Evolutionary conservation across 495 filamentous ascomycete genomes (phyloP), one percentile per base, ranked within the genome.

Genomic region (Trichoderma parareesei): DNA sequence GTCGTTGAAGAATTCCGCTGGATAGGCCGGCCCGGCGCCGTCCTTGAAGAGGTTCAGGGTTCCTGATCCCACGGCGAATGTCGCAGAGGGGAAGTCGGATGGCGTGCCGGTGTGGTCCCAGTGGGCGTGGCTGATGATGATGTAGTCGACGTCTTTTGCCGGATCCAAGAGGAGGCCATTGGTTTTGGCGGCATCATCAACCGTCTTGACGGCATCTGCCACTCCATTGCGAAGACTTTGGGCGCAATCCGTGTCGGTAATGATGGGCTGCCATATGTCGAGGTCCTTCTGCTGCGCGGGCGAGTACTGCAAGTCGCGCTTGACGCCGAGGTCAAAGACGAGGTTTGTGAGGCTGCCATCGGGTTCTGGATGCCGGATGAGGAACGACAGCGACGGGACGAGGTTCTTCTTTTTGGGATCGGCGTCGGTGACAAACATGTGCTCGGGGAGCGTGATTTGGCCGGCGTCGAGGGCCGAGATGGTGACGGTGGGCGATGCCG

Each of bases 21-120:
- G 70, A 20, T 72, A 73, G 9, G 69, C 40, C 6, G 72, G 70
- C 5, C 71, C 71, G 2, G 61, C 71, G 44, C 75, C 72, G 46
- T 72, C 53, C 16, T 46, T 63, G 35, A 82, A 67, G 5, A 82
- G 64, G 53, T 78, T 49, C 64, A 79, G 65, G 1, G 79, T 76
- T 8, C 81, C 80, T 16, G 74, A 70, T 1, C 80, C 80, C 41
- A 83, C 79, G 7, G 78, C 57, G 68, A 83, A 83, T 10, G 71
- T 74, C 0, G 79, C 69, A 18, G 69, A 65, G 5, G 69, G 48
- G 63, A 83, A 85, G 65, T 81, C 79, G 1, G 69, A 69, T 0
- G 78, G 76, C 16, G 75, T 77, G 46, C 82, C 82, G 35, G 78
- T 68, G 64, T 85, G 82, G 64, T 85, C 81, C 72, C 76, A 83